Evolutionary conservation across 768 basidiomycete genomes (phyloP), one percentile per base, ranked within the genome.

Genomic region (Hygrophorus russula): DNA sequence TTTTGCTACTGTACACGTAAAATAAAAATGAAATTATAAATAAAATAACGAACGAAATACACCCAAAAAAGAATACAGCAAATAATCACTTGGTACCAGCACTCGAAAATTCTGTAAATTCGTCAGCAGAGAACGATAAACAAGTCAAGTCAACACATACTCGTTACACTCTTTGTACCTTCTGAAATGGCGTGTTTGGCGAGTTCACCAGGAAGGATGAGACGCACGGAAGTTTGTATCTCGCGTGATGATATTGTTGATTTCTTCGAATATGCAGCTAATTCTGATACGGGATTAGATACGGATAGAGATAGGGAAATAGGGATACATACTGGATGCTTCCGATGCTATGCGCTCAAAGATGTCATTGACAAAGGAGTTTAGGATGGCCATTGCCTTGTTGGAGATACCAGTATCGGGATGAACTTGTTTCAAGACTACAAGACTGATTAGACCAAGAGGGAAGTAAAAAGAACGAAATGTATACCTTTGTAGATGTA

Each of bases 191-290:
- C 49, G 41, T 50, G 49, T 42, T 50, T 50, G 18, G 49, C 49
- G 42, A 94, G 80, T 66, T 93, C 91, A 61, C 89, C 91, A 53
- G 94, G 92, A 18, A 99, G 83, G 64, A 99, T 94, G 44, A 97
- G 78, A 50, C 94, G 86, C 42, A 98, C 96, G 35, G 92, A 78
- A 30, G 94, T 98, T 64, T 98, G 93, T 53, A 97, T 97, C 67
- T 98, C 93, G 50, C 93, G 90, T 40, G 92, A 96, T 32, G 94
- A 96, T 61, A 98, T 97, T 28, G 93, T 98, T 6, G 94, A 96
- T 67, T 94, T 94, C 73, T 96, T 94, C 52, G 93, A 96, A 72
- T 97, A 97, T 1, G 89, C 74, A 33, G 94, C 93, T 53, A 98
- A 84, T 71, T 94, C 91, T 89, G 53, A 2, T 15, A 19, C 15